phyloP scores from a whole-genome alignment of 2,329 filamentous ascomycete species.

The Sporothrix protearum region DNA sequence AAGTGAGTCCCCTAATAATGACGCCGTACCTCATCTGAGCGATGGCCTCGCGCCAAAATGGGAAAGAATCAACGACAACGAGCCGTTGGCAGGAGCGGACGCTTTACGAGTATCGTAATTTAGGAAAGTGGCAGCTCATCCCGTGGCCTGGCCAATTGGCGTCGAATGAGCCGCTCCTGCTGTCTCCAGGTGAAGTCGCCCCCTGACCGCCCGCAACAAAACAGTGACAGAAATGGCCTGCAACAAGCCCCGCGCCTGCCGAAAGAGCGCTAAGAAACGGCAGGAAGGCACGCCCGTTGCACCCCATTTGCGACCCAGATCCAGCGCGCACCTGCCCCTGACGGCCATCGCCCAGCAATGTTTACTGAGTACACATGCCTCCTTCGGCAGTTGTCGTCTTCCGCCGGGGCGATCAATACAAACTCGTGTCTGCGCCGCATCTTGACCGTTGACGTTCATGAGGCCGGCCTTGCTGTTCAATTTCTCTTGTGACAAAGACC shows the following conservation, averaged over 20 bases:
- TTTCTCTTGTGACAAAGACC: neutral
- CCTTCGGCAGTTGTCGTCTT: neutral
- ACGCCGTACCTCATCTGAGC: too few relatives aligned
- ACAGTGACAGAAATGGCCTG: neutral
- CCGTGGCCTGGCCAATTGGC: neutral
- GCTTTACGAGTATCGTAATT: neutral
- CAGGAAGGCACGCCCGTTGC: neutral
- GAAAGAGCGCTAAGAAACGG: neutral
- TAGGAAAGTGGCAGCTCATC: neutral
- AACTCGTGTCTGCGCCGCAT: neutral
- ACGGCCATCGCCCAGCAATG: neutral
- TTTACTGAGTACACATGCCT: constrained; percentile 12
- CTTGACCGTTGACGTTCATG: neutral
- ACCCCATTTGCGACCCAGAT: neutral
- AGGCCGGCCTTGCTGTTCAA: neutral
- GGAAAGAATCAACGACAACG: neutral
- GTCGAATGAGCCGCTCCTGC: neutral
- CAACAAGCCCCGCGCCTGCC: neutral
- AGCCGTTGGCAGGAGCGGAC: neutral
- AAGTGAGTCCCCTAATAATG: neutral
- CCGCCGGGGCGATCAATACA: neutral
- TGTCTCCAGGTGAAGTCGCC: neutral
- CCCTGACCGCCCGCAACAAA: neutral
- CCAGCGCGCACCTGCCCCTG: neutral
- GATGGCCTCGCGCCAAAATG: neutral